phyloP scores from a whole-genome alignment of 1,139 yeast species.

The Taphrina communis region DNA sequence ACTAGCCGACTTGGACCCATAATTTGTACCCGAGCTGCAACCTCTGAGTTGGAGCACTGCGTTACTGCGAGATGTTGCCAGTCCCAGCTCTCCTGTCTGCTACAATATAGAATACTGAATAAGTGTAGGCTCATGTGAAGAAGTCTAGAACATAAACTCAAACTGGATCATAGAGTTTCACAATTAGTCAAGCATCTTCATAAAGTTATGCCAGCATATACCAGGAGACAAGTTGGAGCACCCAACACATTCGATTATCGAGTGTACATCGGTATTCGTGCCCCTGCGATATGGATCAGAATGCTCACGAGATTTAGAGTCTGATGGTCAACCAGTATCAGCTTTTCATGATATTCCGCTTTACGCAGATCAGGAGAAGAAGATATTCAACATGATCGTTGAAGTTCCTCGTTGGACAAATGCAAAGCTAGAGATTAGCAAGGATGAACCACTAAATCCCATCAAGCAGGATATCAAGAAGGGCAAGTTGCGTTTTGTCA shows the following conservation, averaged over 20 bases:
- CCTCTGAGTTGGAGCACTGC: too few relatives aligned
- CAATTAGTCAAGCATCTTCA: slow-evolving; percentile 20
- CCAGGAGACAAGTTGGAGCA: slow-evolving; percentile 74
- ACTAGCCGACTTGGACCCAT: too few relatives aligned
- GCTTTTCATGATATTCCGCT: slow-evolving; percentile 91
- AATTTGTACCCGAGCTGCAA: too few relatives aligned
- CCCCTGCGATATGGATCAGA: too few relatives aligned
- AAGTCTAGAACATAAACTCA: too few relatives aligned
- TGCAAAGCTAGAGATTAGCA: slow-evolving; percentile 88
- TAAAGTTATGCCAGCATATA: slow-evolving; percentile 44
- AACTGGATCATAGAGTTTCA: slow-evolving; percentile 25
- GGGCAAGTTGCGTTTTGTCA: slow-evolving; percentile 75
- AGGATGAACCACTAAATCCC: slow-evolving; percentile 77
- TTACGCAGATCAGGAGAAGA: slow-evolving; percentile 64
- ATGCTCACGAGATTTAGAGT: too few relatives aligned
- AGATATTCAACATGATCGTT: slow-evolving; percentile 82
- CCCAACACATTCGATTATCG: slow-evolving; percentile 82
- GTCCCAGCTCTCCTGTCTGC: too few relatives aligned
- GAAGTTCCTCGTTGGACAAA: slow-evolving; percentile 73
- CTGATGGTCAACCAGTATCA: slow-evolving; percentile 67
- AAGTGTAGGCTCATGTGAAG: too few relatives aligned
- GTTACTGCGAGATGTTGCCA: too few relatives aligned
- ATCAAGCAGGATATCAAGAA: slow-evolving; percentile 91
- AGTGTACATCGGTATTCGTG: slow-evolving; percentile 65
- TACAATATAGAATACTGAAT: too few relatives aligned